These are phyloP conservation scores for Candida freyschussii DNA, from an alignment of 1,139 yeast genomes.

Conservation along the genomic window DNA sequence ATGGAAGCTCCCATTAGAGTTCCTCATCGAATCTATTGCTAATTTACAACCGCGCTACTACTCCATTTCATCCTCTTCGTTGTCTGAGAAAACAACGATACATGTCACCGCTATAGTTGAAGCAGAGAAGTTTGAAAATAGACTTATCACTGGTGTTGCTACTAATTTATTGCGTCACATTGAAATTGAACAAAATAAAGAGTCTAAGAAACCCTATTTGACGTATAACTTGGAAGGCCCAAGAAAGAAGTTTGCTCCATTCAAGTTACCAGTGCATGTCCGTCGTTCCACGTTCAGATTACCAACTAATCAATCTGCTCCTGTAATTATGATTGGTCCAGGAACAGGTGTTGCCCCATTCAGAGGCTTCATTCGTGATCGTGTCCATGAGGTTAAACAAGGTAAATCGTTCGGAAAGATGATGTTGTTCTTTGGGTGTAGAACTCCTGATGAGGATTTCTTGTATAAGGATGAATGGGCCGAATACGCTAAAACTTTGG, in stretches of 20 bases:
- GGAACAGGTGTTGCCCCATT: constrained; percentile 99
- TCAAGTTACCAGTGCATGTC: constrained; percentile 81
- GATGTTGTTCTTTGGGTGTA: constrained; percentile 80
- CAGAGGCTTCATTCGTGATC: constrained; percentile 88
- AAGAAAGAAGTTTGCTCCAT: constrained; percentile 49
- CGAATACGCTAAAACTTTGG: constrained; percentile 57
- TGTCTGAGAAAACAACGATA: constrained; percentile 67
- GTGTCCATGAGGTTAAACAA: constrained; percentile 51
- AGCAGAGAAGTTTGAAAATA: constrained; percentile 24
- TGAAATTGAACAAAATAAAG: constrained; percentile 56
- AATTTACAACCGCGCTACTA: constrained; percentile 92
- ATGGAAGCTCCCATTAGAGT: constrained; percentile 86
- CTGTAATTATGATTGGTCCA: constrained; percentile 92
- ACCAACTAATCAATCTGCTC: constrained; percentile 81
- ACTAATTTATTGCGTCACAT: constrained; percentile 82
- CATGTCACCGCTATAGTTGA: constrained; percentile 94
- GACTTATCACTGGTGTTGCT: constrained; percentile 62
- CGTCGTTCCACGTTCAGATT: constrained; percentile 93
- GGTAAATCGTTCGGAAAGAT: constrained; percentile 62
- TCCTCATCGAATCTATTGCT: constrained; percentile 74
- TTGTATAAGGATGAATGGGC: constrained; percentile 87
- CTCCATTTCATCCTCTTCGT: constrained; percentile 89
- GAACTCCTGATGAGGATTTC: constrained; percentile 70
- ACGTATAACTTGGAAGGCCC: constrained; percentile 80
- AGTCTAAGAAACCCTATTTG: constrained; percentile 40